Percentiles rank a stretch among this genome's conserved stretches.
These are phyloP conservation scores for Myriosclerotinia duriaeana DNA, from an alignment of 2,329 filamentous ascomycete genomes.

Conservation along the genomic window DNA sequence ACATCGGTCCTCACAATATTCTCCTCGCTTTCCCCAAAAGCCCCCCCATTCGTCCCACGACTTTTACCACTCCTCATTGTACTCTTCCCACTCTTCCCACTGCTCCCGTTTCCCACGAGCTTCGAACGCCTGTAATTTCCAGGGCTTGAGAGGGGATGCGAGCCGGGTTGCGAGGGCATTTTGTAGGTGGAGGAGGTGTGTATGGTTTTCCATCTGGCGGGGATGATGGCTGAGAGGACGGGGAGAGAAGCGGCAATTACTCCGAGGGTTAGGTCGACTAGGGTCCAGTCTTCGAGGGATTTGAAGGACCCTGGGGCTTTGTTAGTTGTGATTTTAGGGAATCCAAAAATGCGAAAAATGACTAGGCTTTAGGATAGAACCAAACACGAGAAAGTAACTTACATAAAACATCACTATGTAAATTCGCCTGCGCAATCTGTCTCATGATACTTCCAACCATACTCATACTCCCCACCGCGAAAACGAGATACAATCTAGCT, in stretches of 20 bases:
- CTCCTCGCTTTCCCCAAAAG: constrained; percentile 26
- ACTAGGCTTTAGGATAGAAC: too few species aligned
- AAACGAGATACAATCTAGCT: constrained; percentile 40
- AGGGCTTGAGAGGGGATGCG: neutral
- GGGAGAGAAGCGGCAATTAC: constrained; percentile 42
- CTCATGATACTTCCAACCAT: constrained; percentile 41
- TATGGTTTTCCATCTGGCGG: constrained; percentile 25
- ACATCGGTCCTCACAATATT: constrained; percentile 31
- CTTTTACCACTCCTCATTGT: neutral
- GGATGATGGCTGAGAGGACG: constrained; percentile 38
- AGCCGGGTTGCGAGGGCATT: neutral
- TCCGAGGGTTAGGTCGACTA: constrained; percentile 41
- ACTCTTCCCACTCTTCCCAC: neutral
- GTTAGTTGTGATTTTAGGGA: neutral
- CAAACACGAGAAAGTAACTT: neutral
- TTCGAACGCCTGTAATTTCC: neutral
- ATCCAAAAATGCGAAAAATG: neutral
- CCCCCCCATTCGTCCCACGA: neutral
- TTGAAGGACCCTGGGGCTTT: constrained; percentile 28
- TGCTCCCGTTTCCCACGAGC: neutral
- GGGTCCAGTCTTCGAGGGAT: constrained; percentile 38
- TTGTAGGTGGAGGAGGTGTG: neutral
- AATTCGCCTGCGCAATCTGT: constrained; percentile 31
- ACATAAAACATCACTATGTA: constrained; percentile 18
- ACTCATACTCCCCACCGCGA: constrained; percentile 39